Base-by-base conservation (phyloP, 1,284 basidiomycete species). In the Laetiporus sulphureus region DNA sequence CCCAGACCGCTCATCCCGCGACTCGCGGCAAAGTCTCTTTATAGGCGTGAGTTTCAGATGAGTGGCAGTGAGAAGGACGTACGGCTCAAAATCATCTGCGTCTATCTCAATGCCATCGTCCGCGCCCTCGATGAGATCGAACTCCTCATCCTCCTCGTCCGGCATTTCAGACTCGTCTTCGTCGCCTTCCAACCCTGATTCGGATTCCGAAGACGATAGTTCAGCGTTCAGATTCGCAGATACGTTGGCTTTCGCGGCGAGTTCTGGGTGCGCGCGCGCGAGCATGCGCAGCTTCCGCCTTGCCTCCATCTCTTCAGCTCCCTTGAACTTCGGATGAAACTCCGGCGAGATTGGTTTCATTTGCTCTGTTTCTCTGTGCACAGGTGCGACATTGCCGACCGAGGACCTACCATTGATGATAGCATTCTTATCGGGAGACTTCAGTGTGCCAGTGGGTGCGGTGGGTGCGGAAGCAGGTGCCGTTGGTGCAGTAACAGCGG, bases 251-350 rank as follows among this genome's bases (percentile, higher is more conserved):
- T 47, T 36, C 32, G 21, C 16, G 2, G 34, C 48, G 1, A 47
- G 52, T 0, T 52, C 51, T 2, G 52, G 53, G 5, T 55, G 40
- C 0, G 46, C 48, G 8, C 64, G 58, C 13, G 59, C 62, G 18
- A 52, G 54, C 67, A 88, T 75, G n/a, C 86, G 70, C 25, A 72
- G 59, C 43, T 72, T 70, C 22, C 87, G 63, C 12, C 84, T 68
- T 5, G 72, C 75, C 51, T 88, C 86, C 83, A 88, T 86, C 58
- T 89, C 84, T 23, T 75, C 84, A 1, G 81, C 81, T 11, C 80
- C 78, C 52, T 77, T 83, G 65, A 86, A 86, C 43, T 75, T 81
- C 12, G 83, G 84, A 22, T 83, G 67, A 52, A 86, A 86, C 41
- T 46, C 45, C 33, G 41, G 52, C 32, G 41, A 55, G 23, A 38